Evolutionary conservation across 2,329 filamentous ascomycete genomes (phyloP).

Genomic region (Pochonia chlamydosporia): DNA sequence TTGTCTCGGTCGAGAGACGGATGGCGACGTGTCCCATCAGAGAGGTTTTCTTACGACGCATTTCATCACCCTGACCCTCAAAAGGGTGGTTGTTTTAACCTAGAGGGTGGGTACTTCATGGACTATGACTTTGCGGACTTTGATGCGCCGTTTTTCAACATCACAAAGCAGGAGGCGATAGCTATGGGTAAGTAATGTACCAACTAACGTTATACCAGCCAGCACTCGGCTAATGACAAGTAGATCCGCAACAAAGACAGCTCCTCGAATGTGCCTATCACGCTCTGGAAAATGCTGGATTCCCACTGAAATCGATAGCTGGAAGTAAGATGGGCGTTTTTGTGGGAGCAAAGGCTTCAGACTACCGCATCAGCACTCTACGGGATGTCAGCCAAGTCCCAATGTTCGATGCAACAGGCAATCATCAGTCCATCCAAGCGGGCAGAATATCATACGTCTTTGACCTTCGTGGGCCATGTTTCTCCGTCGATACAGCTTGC

Average conservation of each 20-base stretch:
- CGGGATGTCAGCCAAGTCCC: conserved; percentile 40
- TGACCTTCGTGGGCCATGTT: conserved; percentile 46
- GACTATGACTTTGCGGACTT: conserved; percentile 41
- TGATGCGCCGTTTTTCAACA: conserved; percentile 46
- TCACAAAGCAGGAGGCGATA: conserved; percentile 42
- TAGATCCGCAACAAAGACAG: conserved; percentile 46
- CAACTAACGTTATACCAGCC: background rate
- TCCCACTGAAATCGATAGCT: conserved; percentile 39
- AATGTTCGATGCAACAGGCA: conserved; percentile 46
- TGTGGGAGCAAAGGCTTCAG: conserved; percentile 25
- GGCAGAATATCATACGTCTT: conserved; percentile 52
- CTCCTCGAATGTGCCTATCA: conserved; percentile 48
- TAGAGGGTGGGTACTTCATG: conserved; percentile 33
- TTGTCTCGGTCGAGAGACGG: conserved; percentile 5
- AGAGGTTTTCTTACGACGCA: conserved; percentile 13
- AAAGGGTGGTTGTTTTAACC: conserved; percentile 31
- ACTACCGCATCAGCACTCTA: conserved; percentile 36
- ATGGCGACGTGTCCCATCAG: conserved; percentile 1
- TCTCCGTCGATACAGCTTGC: conserved; percentile 48
- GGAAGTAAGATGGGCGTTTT: conserved; percentile 45
- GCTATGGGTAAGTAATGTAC: conserved; percentile 30
- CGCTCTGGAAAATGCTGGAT: conserved; percentile 46
- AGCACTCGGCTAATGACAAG: background rate
- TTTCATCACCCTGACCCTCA: conserved; percentile 36
- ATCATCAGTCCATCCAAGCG: conserved; percentile 45